These are phyloP conservation scores for Osmanthus fragrans DNA, from an alignment of 257 asterid genomes.

Conservation along the genomic window DNA sequence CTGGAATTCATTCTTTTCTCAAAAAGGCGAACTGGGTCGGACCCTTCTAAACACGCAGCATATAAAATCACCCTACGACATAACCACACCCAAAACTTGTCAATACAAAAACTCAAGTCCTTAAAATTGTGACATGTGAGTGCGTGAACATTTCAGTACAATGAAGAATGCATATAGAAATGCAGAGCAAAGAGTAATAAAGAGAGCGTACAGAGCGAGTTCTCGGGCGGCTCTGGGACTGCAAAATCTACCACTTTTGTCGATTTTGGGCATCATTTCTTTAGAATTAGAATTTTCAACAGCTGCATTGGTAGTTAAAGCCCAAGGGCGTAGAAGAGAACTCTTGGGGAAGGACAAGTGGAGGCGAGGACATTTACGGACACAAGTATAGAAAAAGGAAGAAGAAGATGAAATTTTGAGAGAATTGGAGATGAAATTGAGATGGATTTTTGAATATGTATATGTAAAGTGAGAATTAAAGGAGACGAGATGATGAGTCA, in stretches of 20 bases:
- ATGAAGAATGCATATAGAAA: background rate
- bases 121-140: background rate
- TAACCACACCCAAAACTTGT: background rate
- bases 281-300: constrained; percentile 19
- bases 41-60: constrained; percentile 88
- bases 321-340: background rate
- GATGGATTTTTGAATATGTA: background rate
- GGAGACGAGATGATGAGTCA: background rate
- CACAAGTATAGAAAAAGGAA: background rate
- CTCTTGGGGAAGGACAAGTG: background rate
- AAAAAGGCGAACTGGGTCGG: constrained; percentile 87
- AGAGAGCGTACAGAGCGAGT: constrained; percentile 64
- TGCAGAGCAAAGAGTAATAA: background rate
- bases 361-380: background rate
- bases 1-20: constrained; percentile 67
- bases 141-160: background rate
- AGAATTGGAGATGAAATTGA: background rate
- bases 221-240: constrained; percentile 95
- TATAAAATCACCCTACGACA: constrained; percentile 62
- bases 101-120: background rate
- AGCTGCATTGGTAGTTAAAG: constrained; percentile 17
- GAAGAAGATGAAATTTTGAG: background rate
- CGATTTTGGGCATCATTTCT: constrained; percentile 68
- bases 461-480: background rate
- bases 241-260: constrained; percentile 82